A percentile compares a stretch with the other conserved stretches of the same genome.
phyloP scores from a whole-genome alignment of 495 filamentous ascomycete species.

The Podospora bellae-mahoneyi region DNA sequence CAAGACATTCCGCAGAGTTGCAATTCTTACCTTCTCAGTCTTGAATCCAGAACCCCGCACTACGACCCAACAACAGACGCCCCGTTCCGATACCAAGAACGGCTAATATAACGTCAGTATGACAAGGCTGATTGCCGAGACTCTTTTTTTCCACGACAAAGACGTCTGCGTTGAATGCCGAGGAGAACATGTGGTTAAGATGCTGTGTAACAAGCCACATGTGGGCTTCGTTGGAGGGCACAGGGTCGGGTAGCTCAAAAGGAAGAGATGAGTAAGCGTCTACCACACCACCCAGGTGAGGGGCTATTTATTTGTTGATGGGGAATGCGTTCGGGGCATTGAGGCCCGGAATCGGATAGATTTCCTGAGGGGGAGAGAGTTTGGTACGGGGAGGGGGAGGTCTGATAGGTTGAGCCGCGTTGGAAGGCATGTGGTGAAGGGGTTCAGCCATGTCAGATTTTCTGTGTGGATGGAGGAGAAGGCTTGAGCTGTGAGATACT shows the following conservation, averaged over 20 bases:
- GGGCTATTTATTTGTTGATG: not conserved
- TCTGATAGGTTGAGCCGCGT: not conserved
- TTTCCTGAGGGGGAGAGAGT: not conserved
- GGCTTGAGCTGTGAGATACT: not conserved
- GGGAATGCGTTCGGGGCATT: not conserved
- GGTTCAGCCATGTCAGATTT: not conserved
- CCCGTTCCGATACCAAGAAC: not conserved
- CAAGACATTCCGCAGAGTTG: too few relatives aligned
- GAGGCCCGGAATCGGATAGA: not conserved
- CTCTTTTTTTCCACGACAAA: not conserved
- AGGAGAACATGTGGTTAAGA: not conserved
- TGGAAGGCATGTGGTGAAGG: not conserved
- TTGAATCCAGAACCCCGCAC: not conserved
- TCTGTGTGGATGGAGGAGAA: not conserved
- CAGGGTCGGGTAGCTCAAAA: not conserved
- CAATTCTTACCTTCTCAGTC: too few relatives aligned
- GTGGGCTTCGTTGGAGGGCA: not conserved
- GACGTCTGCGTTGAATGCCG: not conserved
- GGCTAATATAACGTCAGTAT: not conserved
- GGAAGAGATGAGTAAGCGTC: not conserved
- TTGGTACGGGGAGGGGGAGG: not conserved
- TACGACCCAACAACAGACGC: not conserved
- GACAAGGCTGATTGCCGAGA: not conserved
- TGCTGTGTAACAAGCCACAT: not conserved
- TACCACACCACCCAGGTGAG: not conserved